Conservation (phyloP, 1,139 yeast genomes). For the Casaregolazyma suthepensis region DNA sequence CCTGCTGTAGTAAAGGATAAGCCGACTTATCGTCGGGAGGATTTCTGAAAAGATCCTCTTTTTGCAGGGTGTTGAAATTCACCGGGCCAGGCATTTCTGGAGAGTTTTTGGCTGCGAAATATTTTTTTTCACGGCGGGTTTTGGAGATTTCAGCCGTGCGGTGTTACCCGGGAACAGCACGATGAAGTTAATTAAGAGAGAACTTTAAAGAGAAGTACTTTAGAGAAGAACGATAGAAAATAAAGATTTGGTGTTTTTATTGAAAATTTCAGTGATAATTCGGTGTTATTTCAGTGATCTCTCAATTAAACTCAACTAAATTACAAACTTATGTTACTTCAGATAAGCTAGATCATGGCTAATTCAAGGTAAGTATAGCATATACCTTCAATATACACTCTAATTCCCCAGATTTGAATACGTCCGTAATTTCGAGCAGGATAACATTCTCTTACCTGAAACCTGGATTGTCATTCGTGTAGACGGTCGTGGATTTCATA, state of each 20-base stretch:
- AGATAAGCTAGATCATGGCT: conserved; percentile 16
- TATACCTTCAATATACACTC: background rate
- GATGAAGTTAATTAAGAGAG: too few relatives aligned
- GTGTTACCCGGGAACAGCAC: conserved; percentile 7
- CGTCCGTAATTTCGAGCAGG: conserved; percentile 75
- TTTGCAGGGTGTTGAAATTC: conserved; percentile 76
- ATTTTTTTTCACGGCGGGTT: conserved; percentile 1
- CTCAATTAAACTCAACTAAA: too few relatives aligned
- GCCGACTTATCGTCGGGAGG: conserved; percentile 87
- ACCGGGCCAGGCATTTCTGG: conserved; percentile 19
- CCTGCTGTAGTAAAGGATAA: conserved; percentile 76
- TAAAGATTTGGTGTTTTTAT: too few relatives aligned
- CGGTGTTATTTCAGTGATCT: too few relatives aligned
- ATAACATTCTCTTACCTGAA: conserved; percentile 66
- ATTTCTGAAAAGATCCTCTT: conserved; percentile 75
- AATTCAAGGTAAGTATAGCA: conserved; percentile 19
- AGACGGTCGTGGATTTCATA: conserved; percentile 94
- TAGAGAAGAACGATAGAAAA: too few relatives aligned
- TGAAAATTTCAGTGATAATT: too few relatives aligned
- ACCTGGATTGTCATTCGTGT: conserved; percentile 78
- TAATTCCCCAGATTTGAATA: conserved; percentile 71
- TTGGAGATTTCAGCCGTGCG: conserved; percentile 2
- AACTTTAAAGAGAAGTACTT: too few relatives aligned
- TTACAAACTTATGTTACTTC: background rate
- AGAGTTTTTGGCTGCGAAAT: conserved; percentile 3